Evolutionary conservation across 108 stramenopile species (phyloP).

Genomic region (Fistulifera solaris): DNA sequence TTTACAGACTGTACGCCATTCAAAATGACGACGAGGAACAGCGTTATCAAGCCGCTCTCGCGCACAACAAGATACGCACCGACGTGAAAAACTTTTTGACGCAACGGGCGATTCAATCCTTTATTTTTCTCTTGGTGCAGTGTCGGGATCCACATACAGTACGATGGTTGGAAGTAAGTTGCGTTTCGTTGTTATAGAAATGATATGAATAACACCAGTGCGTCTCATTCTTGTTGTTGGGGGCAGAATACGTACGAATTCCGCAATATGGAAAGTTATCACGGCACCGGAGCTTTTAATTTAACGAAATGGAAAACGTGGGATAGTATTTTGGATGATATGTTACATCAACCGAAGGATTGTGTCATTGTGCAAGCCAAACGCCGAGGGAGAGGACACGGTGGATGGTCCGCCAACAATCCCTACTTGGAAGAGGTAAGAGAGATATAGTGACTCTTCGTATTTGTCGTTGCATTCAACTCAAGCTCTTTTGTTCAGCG

Average conservation of each 20-base stretch:
- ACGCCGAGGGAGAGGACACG: conserved; percentile 34
- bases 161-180: conserved; percentile 38
- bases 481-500: no score
- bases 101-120: conserved; percentile 73
- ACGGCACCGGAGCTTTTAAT: conserved; percentile 75
- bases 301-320: conserved; percentile 44
- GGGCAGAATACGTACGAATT: conserved; percentile 31
- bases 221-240: no score
- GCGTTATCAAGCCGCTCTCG: no score
- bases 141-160: conserved; percentile 73
- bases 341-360: conserved; percentile 42
- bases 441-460: neutral
- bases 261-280: conserved; percentile 46
- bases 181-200: neutral
- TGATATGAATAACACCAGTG: neutral
- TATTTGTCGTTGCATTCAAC: neutral
- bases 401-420: conserved; percentile 35
- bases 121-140: conserved; percentile 52
- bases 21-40: no score
- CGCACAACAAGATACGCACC: neutral
- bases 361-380: conserved; percentile 21
- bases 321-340: conserved; percentile 54
- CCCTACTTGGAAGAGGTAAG: conserved; percentile 33
- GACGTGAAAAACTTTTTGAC: conserved; percentile 41
- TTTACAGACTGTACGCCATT: no score